Conservation (phyloP, 495 filamentous ascomycete species). For the Neurospora tetraspora region DNA sequence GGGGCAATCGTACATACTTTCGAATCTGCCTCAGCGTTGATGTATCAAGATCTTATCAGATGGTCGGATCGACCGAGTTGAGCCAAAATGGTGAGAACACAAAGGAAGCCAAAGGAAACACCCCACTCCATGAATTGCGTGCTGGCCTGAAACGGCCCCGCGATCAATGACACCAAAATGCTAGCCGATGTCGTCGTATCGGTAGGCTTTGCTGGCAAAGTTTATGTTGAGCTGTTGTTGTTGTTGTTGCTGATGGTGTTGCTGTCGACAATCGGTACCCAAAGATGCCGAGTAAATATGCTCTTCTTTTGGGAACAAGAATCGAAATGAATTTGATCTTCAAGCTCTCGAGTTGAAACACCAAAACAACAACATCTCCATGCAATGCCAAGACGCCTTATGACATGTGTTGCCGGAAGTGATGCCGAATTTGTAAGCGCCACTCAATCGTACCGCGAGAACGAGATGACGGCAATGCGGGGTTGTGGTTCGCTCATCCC, state of each 20-base stretch:
- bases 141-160: neutral
- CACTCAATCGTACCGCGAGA: neutral
- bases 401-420: neutral
- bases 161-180: neutral
- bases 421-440: neutral
- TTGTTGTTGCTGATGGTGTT: neutral
- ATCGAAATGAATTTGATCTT: neutral
- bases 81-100: neutral
- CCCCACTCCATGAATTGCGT: neutral
- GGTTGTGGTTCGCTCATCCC: conserved; percentile 3
- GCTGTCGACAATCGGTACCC: neutral
- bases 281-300: neutral
- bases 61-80: neutral
- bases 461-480: conserved; percentile 15
- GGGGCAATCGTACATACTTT: neutral
- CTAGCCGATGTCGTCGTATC: neutral
- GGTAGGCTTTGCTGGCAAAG: neutral
- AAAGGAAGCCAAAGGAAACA: neutral
- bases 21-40: neutral
- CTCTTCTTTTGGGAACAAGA: neutral
- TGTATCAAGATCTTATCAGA: neutral
- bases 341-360: neutral
- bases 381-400: neutral
- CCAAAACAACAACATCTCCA: neutral
- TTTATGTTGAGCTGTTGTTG: neutral